A percentile compares a stretch with the other conserved stretches of the same genome.
phyloP scores from a whole-genome alignment of 139 green algal genomes.

The Tetradesmus lagerheimii region DNA sequence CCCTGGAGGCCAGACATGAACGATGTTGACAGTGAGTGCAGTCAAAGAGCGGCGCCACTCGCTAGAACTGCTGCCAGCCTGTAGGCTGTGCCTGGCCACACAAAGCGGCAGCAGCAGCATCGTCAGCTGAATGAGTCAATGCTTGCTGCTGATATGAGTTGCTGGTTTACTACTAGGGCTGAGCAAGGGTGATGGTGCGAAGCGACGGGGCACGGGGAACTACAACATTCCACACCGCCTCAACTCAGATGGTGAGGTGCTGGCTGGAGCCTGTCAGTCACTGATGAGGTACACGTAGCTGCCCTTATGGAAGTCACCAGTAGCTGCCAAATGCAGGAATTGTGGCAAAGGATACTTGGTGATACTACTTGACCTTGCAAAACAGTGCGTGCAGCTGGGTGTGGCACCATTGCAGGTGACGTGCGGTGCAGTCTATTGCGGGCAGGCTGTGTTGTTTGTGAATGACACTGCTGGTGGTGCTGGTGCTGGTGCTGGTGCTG shows the following conservation, averaged over 20 bases:
- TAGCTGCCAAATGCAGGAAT: too few species aligned
- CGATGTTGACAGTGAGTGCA: constrained; percentile 75
- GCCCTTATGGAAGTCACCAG: too few species aligned
- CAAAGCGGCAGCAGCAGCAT: background rate
- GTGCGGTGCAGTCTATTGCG: too few species aligned
- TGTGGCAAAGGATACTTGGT: too few species aligned
- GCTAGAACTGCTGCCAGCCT: background rate
- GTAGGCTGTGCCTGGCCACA: background rate
- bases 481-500: too few species aligned
- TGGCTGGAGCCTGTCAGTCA: background rate
- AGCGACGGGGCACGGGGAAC: constrained; percentile 56
- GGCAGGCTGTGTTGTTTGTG: too few species aligned
- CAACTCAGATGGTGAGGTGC: constrained; percentile 60
- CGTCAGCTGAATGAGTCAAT: background rate
- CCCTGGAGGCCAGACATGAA: constrained; percentile 68
- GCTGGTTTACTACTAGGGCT: background rate
- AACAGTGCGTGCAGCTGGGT: too few species aligned
- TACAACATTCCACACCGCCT: constrained; percentile 74
- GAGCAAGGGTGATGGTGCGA: constrained; percentile 11
- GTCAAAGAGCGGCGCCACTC: background rate
- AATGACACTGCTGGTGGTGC: too few species aligned
- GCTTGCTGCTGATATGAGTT: background rate
- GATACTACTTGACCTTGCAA: too few species aligned
- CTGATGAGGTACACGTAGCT: too few species aligned
- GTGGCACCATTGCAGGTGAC: too few species aligned